phyloP scores from a whole-genome alignment of 495 filamentous ascomycete genomes.

The Opeltia flavorubescens region DNA sequence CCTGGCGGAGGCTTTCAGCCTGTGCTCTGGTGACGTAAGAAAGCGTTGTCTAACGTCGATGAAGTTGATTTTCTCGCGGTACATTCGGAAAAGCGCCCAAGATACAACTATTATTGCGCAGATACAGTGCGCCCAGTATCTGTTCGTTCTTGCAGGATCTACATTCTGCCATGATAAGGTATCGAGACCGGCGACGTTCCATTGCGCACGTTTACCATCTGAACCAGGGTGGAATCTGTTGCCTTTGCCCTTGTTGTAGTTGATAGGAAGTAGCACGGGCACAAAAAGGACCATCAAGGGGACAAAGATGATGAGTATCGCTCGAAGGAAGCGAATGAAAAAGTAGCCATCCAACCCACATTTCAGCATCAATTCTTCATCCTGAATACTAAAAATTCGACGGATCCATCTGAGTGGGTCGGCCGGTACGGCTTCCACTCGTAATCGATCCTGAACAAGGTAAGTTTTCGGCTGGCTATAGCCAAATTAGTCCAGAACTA shows the following conservation, averaged over 20 bases:
- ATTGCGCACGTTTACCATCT: not conserved
- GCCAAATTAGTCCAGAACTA: not conserved
- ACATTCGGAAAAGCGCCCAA: slow-evolving; percentile 14
- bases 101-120: slow-evolving; percentile 13
- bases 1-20: slow-evolving; percentile 15
- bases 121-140: slow-evolving; percentile 16
- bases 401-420: slow-evolving; percentile 14
- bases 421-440: slow-evolving; percentile 12
- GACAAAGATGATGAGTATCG: slow-evolving; percentile 15
- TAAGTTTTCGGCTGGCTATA: slow-evolving; percentile 16
- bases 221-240: slow-evolving; percentile 2
- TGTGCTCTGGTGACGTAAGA: slow-evolving; percentile 16
- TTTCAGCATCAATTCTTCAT: slow-evolving; percentile 13
- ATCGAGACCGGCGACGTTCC: slow-evolving; percentile 14
- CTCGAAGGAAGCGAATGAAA: slow-evolving; percentile 15
- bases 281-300: slow-evolving; percentile 14
- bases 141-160: slow-evolving; percentile 10
- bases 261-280: slow-evolving; percentile 15
- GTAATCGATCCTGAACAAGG: slow-evolving; percentile 15
- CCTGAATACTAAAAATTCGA: slow-evolving; percentile 12
- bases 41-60: slow-evolving; percentile 17
- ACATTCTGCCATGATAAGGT: slow-evolving; percentile 17
- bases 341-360: slow-evolving; percentile 17
- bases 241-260: slow-evolving; percentile 13
- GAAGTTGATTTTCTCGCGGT: slow-evolving; percentile 16